A percentile compares a stretch with the other conserved stretches of the same genome.
Evolutionary conservation across 73 alveolate genomes (phyloP).

Genomic region (Blepharisma stoltei): DNA sequence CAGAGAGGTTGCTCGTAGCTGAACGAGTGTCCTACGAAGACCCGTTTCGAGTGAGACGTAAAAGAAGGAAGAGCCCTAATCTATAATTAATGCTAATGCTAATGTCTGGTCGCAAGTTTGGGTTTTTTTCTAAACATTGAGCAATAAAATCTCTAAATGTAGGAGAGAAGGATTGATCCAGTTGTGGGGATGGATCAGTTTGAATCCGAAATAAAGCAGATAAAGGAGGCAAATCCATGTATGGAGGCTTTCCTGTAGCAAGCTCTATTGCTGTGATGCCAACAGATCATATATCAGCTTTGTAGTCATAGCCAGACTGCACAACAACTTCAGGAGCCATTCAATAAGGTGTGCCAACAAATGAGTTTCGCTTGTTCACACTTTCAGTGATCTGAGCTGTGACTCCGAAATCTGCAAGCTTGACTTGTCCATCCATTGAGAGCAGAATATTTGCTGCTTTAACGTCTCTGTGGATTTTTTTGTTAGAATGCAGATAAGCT

Average conservation of each 20-base stretch:
- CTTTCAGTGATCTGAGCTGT: constrained; percentile 38
- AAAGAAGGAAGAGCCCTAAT: too few species aligned
- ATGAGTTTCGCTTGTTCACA: constrained; percentile 35
- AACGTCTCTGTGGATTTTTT: constrained; percentile 82
- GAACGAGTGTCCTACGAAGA: too few species aligned
- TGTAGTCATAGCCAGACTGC: constrained; percentile 37
- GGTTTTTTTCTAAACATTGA: constrained; percentile 91
- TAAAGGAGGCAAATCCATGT: constrained; percentile 77
- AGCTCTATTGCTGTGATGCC: constrained; percentile 71
- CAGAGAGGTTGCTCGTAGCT: too few species aligned
- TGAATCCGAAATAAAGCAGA: constrained; percentile 85
- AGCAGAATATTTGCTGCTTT: constrained; percentile 78
- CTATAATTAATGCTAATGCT: background rate
- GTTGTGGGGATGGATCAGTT: constrained; percentile 85
- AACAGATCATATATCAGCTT: constrained; percentile 71
- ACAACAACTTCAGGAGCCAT: constrained; percentile 44
- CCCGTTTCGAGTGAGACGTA: too few species aligned
- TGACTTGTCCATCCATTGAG: constrained; percentile 64
- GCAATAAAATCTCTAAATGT: constrained; percentile 82
- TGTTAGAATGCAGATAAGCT: constrained; percentile 70
- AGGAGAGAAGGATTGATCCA: constrained; percentile 80
- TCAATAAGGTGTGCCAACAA: constrained; percentile 45
- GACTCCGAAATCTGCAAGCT: constrained; percentile 83
- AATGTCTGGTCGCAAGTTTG: constrained; percentile 60
- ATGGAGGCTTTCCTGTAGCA: constrained; percentile 48